Evolutionary conservation across 495 filamentous ascomycete genomes (phyloP).

Genomic region (Aspergillus funiculosus): DNA sequence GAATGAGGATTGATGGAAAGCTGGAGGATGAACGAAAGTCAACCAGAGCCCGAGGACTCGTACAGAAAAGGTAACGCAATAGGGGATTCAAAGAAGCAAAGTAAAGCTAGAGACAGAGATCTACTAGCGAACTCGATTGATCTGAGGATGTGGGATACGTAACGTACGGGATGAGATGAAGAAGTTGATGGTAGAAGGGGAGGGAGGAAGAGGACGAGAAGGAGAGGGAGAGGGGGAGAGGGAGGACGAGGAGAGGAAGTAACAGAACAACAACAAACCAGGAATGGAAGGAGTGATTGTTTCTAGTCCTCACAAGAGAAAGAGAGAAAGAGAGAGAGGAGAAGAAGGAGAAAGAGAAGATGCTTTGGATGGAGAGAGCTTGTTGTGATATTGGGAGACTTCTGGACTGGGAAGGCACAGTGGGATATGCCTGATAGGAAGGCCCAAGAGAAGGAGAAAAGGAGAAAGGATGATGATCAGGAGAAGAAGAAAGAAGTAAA

Average conservation of each 20-base stretch:
- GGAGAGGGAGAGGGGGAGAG: background rate
- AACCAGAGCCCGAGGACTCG: background rate
- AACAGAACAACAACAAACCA: slow-evolving; percentile 3
- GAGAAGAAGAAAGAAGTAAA: background rate
- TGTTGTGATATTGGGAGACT: background rate
- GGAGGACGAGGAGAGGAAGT: slow-evolving; percentile 4
- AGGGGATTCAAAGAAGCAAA: background rate
- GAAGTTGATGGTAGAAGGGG: slow-evolving; percentile 11
- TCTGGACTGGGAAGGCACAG: slow-evolving; percentile 2
- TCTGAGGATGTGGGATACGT: slow-evolving; percentile 9
- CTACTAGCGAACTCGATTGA: slow-evolving; percentile 9
- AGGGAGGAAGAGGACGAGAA: slow-evolving; percentile 9
- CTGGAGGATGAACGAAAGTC: slow-evolving; percentile 6
- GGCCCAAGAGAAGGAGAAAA: background rate
- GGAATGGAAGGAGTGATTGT: slow-evolving; percentile 5
- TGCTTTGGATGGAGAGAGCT: background rate
- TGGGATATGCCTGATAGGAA: background rate
- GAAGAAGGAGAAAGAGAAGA: slow-evolving; percentile 1
- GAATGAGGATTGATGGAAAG: background rate
- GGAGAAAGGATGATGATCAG: background rate
- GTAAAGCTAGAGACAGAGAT: slow-evolving; percentile 5
- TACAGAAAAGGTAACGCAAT: background rate
- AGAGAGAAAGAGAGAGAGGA: background rate
- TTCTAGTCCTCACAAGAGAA: background rate
- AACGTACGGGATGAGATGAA: slow-evolving; percentile 21